Evolutionary conservation across 306 rosid genomes (phyloP), one percentile per base, ranked within the genome.

Genomic region (Prunus dulcis): DNA sequence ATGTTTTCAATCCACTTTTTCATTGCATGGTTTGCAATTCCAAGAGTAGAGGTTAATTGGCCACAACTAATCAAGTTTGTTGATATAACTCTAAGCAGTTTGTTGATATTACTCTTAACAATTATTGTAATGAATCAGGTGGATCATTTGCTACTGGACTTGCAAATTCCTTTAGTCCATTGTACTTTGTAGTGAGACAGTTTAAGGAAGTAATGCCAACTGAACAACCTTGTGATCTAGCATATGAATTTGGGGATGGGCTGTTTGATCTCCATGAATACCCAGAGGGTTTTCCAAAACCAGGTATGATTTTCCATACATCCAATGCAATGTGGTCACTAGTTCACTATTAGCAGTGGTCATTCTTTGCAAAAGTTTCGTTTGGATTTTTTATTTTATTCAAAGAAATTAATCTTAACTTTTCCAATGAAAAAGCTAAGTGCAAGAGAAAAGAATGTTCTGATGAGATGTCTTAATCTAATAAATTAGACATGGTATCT

Each of bases 221-320:
- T 43, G 98, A 88, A 80, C 93, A 93, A 77, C 97, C 96, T 58
- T 91, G 98, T 87, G 98, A 88, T 81, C 79, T 84, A 66, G 93
- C 96, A 23, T 93, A 87, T 77, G 98, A 91, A 69, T 88, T 93
- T 32, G 93, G 97, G 47, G 91, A 91, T 82, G 98, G 98, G 34
- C 80, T 83, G 20, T 76, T 85, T 67, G 89, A 87, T 74, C 80
- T 90, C 66, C 83, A 79, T 66, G 92, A 88, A 61, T 85, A 86
- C 69, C 98, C 96, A 4, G 79, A 79, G 75, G 93, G 93, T 78
- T 93, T 93, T 82, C 98, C 97, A 22, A 82, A 18, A 73, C 84
- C 97, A 75, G 90, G 97, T 91, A 72, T 7, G 75, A 25, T 58
- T 9, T 45, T 60, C 19, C 4, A 23, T 23, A 10, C 17, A 23